phyloP scores from a whole-genome alignment of 495 filamentous ascomycete species.

The Polyplosphaeria fusca region DNA sequence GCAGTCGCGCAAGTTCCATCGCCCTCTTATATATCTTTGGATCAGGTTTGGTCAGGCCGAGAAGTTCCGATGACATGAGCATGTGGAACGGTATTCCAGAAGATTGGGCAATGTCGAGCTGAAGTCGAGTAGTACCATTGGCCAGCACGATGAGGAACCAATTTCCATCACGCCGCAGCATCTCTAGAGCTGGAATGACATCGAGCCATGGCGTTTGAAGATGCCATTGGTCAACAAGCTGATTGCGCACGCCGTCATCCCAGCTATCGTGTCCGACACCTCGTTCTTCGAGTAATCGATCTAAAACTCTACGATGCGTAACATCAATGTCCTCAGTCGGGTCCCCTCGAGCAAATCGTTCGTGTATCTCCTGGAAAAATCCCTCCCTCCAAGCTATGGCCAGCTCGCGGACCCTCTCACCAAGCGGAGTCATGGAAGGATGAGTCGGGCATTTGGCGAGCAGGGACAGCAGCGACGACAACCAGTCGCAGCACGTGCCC shows the following conservation, averaged over 20 bases:
- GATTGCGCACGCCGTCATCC: not conserved
- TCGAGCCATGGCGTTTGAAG: conserved; percentile 12
- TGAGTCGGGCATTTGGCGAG: conserved; percentile 34
- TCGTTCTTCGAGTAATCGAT: conserved; percentile 18
- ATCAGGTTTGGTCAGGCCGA: conserved; percentile 15
- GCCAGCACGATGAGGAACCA: conserved; percentile 20
- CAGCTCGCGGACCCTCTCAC: conserved; percentile 1
- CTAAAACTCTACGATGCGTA: conserved; percentile 35
- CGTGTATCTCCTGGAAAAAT: conserved; percentile 32
- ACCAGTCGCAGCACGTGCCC: conserved; percentile 50
- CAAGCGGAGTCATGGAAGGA: not conserved
- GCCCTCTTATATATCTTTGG: conserved; percentile 9
- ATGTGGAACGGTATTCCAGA: conserved; percentile 22
- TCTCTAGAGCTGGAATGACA: conserved; percentile 9
- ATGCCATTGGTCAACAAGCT: conserved; percentile 15
- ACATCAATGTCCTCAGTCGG: conserved; percentile 35
- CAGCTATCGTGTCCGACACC: conserved; percentile 5
- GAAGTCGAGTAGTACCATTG: conserved; percentile 19
- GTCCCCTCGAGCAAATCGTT: conserved; percentile 14
- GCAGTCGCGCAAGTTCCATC: conserved; percentile 1
- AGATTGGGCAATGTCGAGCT: conserved; percentile 21
- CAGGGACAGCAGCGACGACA: conserved; percentile 36
- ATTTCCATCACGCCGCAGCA: not conserved
- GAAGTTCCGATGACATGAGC: conserved; percentile 16
- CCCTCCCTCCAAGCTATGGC: conserved; percentile 31